phyloP scores from a whole-genome alignment of 2,329 filamentous ascomycete species.

The Cercospora brassicicola region DNA sequence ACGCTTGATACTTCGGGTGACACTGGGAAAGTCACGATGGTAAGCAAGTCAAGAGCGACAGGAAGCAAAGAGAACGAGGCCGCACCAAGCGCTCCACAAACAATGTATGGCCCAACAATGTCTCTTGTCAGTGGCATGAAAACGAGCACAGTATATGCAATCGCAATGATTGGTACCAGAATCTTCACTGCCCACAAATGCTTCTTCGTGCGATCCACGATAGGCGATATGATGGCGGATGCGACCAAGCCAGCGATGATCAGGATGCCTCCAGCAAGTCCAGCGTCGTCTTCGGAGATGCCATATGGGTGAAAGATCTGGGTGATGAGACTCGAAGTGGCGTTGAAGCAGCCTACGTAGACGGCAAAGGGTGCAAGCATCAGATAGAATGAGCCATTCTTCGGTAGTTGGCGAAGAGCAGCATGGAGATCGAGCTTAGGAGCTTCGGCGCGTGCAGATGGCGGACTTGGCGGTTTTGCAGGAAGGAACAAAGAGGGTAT shows the following conservation, averaged over 20 bases:
- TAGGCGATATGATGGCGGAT: constrained; percentile 73
- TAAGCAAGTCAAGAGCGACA: constrained; percentile 80
- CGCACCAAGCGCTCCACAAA: constrained; percentile 76
- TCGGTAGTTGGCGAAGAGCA: constrained; percentile 51
- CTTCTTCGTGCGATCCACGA: constrained; percentile 80
- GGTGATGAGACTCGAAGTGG: constrained; percentile 80
- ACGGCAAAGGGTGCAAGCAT: constrained; percentile 76
- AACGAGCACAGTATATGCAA: constrained; percentile 69
- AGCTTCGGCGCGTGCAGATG: constrained; percentile 65
- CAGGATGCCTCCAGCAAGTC: constrained; percentile 83
- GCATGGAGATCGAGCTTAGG: constrained; percentile 54
- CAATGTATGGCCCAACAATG: constrained; percentile 69
- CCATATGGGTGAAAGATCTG: constrained; percentile 86
- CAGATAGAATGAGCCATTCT: constrained; percentile 73
- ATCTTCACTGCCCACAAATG: constrained; percentile 73
- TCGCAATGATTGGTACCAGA: constrained; percentile 70
- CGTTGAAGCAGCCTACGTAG: constrained; percentile 94
- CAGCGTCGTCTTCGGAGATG: constrained; percentile 79
- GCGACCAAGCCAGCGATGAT: constrained; percentile 83
- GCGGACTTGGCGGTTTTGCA: constrained; percentile 71
- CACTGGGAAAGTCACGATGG: constrained; percentile 83
- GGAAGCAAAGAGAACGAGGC: constrained; percentile 78
- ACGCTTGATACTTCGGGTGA: constrained; percentile 82
- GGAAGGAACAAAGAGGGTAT: constrained; percentile 83
- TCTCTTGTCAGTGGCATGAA: constrained; percentile 70